Base-by-base conservation (phyloP, 2,329 filamentous ascomycete species). In the Colletotrichum kahawae region DNA sequence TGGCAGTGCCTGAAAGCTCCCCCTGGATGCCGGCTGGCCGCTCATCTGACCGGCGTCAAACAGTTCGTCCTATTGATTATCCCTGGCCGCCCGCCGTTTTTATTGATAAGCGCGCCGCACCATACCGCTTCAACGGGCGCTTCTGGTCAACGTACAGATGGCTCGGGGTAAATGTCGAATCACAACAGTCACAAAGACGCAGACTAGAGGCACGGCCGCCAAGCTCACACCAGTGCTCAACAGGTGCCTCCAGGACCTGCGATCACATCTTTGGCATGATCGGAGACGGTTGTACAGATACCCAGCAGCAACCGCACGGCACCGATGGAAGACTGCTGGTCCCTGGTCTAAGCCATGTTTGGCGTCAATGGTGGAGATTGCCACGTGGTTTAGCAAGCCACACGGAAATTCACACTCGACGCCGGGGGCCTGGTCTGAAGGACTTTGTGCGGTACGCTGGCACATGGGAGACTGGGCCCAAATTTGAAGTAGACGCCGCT, bases 361-460 rank as follows among this genome's bases (percentile, higher is more conserved):
- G 64, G 70, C 60, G 38, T 66, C 34, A 51, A 31, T 29, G 51
- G 74, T 74, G 74, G 74, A 65, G 74, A 56, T 38, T 29, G 70
- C 74, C 74, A 76, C 74, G 74, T 76, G 74, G 74, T 54, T n/a
- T 13, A n/a, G 74, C 64, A 70, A 70, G 65, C 74, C 70, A 65
- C 65, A 65, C 57, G 54, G 59, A 73, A 59, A 57, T 34, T 70
- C 48, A 16, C 34, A 56, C 70, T 64, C 63, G 33, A 70, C 13
- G 51, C 70, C 64, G 54, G 73, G 73, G 74, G 56, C 56, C 69
- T 71, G 62, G 71, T 43, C 10, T 14, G 38, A 18, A 62, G 43
- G 57, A 34, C 36, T 73, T 48, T 64, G 71, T 59, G 70, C 67
- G 69, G 21, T 29, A 74, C 33, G 68, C 34, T 67, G 69, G 72